Evolutionary conservation across 2,329 filamentous ascomycete genomes (phyloP).

Genomic region (Pseudogymnoascus sp.): DNA sequence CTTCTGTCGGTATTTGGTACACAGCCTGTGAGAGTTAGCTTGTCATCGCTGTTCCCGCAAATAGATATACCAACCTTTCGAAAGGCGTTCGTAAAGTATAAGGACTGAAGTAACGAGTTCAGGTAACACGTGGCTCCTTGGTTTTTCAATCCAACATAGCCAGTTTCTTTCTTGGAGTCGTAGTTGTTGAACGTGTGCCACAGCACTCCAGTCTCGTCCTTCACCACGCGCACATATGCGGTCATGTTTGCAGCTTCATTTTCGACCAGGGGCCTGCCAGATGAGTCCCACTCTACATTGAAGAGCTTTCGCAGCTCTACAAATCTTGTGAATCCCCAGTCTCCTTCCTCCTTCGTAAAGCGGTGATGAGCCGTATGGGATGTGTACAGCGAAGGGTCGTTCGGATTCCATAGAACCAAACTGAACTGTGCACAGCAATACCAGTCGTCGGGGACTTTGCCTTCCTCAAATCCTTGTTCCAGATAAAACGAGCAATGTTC

Average conservation of each 20-base stretch:
- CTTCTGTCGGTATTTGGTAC: slow-evolving; percentile 90
- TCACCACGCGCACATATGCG: slow-evolving; percentile 71
- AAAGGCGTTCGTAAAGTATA: slow-evolving; percentile 87
- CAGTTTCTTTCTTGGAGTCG: slow-evolving; percentile 98
- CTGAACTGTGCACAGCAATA: slow-evolving; percentile 95
- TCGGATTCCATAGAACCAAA: slow-evolving; percentile 86
- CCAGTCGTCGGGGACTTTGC: slow-evolving; percentile 78
- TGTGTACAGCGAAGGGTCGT: slow-evolving; percentile 75
- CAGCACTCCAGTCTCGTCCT: slow-evolving; percentile 79
- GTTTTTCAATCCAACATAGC: slow-evolving; percentile 92
- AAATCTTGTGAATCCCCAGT: slow-evolving; percentile 98
- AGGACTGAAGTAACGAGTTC: slow-evolving; percentile 73
- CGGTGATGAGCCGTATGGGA: slow-evolving; percentile 86
- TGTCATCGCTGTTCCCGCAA: neutral
- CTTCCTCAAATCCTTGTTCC: slow-evolving; percentile 79
- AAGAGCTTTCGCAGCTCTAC: slow-evolving; percentile 82
- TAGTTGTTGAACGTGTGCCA: slow-evolving; percentile 94
- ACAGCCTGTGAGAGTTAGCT: slow-evolving; percentile 54
- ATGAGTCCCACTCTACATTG: slow-evolving; percentile 63
- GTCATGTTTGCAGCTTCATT: slow-evolving; percentile 71
- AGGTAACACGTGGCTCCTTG: slow-evolving; percentile 90
- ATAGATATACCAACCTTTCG: slow-evolving; percentile 57
- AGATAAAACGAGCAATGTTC: slow-evolving; percentile 93
- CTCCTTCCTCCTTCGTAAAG: slow-evolving; percentile 91
- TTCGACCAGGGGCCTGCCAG: slow-evolving; percentile 62